Base-by-base conservation (phyloP, 495 filamentous ascomycete genomes). In the Mycothermus thermophilus region DNA sequence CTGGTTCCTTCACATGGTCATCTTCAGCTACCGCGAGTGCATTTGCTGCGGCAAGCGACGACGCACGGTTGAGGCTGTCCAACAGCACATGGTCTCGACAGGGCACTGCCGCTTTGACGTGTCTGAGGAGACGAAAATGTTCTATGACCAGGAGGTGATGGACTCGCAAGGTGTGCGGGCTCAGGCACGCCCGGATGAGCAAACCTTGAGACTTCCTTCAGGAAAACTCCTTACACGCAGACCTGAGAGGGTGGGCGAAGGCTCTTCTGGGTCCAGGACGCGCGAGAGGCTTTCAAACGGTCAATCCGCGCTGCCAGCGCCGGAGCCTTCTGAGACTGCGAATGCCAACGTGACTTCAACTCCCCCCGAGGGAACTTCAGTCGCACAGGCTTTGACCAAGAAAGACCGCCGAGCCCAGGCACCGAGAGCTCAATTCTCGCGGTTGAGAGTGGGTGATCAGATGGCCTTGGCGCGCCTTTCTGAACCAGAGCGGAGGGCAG, bases 11-110 rank as follows among this genome's bases (percentile, higher is more conserved):
- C 54, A 57, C 40, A 47, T 59, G n/a, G 32, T 61, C 21, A 52
- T 61, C 14, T 57, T 52, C 17, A 52, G 43, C 33, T 58, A 55
- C 34, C 47, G 37, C 17, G 58, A 61, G 44, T 61, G 58, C 29
- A 47, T 61, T 38, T 46, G 50, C 20, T 59, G 58, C 26, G 44
- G 51, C 11, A 55, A 42, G 27, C 34, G 48, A 26, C 41, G 51
- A 30, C 22, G 39, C 2, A 53, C 50, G 7, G 43, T 52, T 7
- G 44, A 58, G 38, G 57, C 48, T 14, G 45, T 54, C 13, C 57
- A 58, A 37, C 55, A 56, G 34, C 57, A 60, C 29, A 60, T 60
- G 57, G 37, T 37, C 2, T 44, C 43, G 10, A 58, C 49, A 43
- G 57, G 30, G 45, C 39, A 60, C 27, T 57, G 54, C 28, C 47